Evolutionary conservation across 345 rosid genomes (phyloP), one percentile per base, ranked within the genome.

Genomic region (Rhizophora apiculata): DNA sequence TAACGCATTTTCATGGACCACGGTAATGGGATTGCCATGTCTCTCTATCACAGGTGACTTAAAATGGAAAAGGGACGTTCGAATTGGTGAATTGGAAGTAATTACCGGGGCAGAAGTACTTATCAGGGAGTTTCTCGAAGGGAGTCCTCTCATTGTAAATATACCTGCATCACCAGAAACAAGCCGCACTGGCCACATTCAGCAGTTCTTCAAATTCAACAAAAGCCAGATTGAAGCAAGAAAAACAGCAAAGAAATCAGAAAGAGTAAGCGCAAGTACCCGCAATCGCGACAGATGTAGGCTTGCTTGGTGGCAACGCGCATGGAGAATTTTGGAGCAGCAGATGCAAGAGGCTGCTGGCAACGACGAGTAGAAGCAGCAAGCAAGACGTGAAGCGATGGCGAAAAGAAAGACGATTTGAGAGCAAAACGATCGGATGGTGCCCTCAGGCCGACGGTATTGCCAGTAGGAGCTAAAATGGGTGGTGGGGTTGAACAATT

Each of bases 211-310:
- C 5, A 9, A 9, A 27, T 2, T 16, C 26, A 21, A 22, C 24
- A 37, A 63, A 19, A 27, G 26, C 34, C 3, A 13, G 49, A 56
- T 21, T 10, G 11, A 27, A 49, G 48, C 6, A 46, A 24, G 13
- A 36, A 56, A 56, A 32, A 7, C 11, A 36, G 30, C 2, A 60
- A 24, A 56, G 15, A 34, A 58, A 34, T 37, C 39, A 10, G 5
- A 37, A 55, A 22, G 2, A 27, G 30, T 8, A 34, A 2, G 52
- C 4, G 1, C 27, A 65, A 24, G 10, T 68, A 94, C 97, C 99
- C 99, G 84, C 99, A 94, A 68, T 94, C 97, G 20, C 97, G 91
- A 76, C 97, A 94, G 32, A 94, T 91, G 71, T 89, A 91, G 49
- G 96, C 82, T 82, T 91, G 89, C 75, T 89, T 89, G 76, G 97